A percentile compares a stretch with the other conserved stretches of the same genome.
Evolutionary conservation across 768 basidiomycete genomes (phyloP).

Genomic region (Leccinum sublutescens): DNA sequence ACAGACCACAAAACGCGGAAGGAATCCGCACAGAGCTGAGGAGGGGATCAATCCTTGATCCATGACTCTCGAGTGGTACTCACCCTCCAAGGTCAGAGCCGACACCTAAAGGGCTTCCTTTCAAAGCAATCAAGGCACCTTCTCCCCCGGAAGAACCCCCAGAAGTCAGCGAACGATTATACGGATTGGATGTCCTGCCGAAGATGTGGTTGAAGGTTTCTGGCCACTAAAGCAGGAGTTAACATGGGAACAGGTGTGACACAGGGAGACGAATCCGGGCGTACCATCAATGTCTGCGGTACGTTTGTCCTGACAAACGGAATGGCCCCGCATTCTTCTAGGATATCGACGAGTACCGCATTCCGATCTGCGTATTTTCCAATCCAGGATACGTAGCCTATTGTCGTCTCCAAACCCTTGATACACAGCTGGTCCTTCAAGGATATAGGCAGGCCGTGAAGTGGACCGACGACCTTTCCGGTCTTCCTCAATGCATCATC

Average conservation of each 20-base stretch:
- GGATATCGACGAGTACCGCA: conserved; percentile 61
- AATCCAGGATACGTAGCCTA: conserved; percentile 77
- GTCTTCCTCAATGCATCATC: conserved; percentile 61
- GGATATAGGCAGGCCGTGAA: conserved; percentile 75
- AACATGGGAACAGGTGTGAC: too few relatives aligned
- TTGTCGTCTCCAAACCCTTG: conserved; percentile 65
- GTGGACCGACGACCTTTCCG: conserved; percentile 64
- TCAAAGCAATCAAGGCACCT: conserved; percentile 62
- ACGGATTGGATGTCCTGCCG: conserved; percentile 75
- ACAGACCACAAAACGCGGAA: conserved; percentile 62
- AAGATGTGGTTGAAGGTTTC: conserved; percentile 81
- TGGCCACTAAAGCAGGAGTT: conserved; percentile 53
- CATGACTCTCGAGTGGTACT: conserved; percentile 6
- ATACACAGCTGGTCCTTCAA: conserved; percentile 67
- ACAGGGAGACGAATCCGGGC: background rate
- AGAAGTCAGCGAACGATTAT: conserved; percentile 64
- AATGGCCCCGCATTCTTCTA: conserved; percentile 66
- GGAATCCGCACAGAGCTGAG: conserved; percentile 71
- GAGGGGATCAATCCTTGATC: background rate
- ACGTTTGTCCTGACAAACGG: conserved; percentile 72
- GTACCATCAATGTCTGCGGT: conserved; percentile 76
- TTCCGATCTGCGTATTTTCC: conserved; percentile 58
- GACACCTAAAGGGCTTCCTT: conserved; percentile 54
- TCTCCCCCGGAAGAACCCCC: conserved; percentile 90
- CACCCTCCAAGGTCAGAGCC: conserved; percentile 84